A percentile compares a stretch with the other conserved stretches of the same genome.
These are phyloP conservation scores for Claviceps purpurea DNA, from an alignment of 2,329 filamentous ascomycete species.

Conservation along the genomic window DNA sequence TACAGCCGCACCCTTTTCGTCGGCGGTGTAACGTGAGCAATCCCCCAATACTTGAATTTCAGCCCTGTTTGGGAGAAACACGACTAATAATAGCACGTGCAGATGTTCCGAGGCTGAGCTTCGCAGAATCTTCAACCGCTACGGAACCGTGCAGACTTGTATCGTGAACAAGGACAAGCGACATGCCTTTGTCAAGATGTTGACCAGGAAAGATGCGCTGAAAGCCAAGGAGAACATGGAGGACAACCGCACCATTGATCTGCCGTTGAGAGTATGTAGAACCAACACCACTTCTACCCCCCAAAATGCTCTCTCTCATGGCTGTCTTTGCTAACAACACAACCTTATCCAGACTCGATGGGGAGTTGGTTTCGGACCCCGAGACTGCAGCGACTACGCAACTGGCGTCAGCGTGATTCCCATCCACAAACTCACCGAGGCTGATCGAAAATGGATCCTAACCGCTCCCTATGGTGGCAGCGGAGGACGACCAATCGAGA, in stretches of 20 bases:
- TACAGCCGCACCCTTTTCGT: constrained; percentile 92
- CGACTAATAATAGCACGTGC: background rate
- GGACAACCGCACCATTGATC: constrained; percentile 55
- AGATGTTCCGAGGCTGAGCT: constrained; percentile 72
- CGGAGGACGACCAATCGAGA: constrained; percentile 66
- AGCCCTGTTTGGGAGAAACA: background rate
- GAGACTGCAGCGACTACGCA: constrained; percentile 92
- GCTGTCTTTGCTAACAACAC: constrained; percentile 5
- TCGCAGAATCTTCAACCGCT: constrained; percentile 64
- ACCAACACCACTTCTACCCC: background rate
- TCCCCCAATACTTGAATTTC: background rate
- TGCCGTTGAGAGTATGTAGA: constrained; percentile 54
- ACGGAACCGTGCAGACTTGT: constrained; percentile 85
- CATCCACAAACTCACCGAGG: constrained; percentile 83
- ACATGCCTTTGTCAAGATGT: constrained; percentile 98
- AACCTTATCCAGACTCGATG: constrained; percentile 59
- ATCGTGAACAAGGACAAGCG: constrained; percentile 98
- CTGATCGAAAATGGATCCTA: constrained; percentile 93
- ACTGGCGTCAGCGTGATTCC: constrained; percentile 89
- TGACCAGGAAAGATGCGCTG: constrained; percentile 74
- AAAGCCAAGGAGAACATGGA: constrained; percentile 81
- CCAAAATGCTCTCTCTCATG: background rate
- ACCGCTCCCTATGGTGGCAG: constrained; percentile 89
- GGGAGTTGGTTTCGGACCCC: constrained; percentile 93
- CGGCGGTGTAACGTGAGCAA: constrained; percentile 74